Percentiles rank a stretch among this genome's conserved stretches.
Evolutionary conservation across 1,139 yeast species (phyloP).

Genomic region (Suhomyces panamericanus): DNA sequence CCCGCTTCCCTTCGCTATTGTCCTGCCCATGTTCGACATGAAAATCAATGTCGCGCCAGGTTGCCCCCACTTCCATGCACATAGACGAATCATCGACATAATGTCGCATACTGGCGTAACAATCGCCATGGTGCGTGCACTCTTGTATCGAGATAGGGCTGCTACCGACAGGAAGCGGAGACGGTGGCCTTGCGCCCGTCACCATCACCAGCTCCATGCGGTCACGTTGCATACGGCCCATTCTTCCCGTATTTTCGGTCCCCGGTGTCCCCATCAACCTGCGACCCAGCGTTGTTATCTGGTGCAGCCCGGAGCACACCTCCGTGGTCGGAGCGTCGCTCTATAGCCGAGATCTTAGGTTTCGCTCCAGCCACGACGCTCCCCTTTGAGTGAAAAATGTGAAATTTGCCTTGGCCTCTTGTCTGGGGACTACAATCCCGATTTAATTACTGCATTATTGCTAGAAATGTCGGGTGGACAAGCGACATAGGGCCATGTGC

Average conservation of each 20-base stretch:
- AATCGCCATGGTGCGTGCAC: no score
- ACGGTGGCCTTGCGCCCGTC: no score
- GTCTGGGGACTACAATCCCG: neutral
- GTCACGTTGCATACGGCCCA: no score
- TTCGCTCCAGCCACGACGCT: neutral
- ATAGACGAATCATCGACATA: neutral
- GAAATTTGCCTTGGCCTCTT: neutral
- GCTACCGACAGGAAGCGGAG: no score
- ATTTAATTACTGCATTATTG: neutral
- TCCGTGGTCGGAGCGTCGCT: neutral
- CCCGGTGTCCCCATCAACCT: no score
- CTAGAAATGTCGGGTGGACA: no score
- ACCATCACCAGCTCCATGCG: no score
- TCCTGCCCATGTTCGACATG: neutral
- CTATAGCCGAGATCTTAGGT: neutral
- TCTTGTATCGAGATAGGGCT: no score
- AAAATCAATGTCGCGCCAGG: neutral
- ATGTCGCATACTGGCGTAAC: neutral
- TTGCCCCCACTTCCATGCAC: neutral
- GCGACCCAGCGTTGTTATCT: no score
- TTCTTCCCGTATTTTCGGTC: no score
- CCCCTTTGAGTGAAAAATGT: neutral
- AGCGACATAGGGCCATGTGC: no score
- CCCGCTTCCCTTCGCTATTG: neutral
- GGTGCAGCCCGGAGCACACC: neutral